Evolutionary conservation across 2,329 filamentous ascomycete species (phyloP).

Genomic region (Piedraia hortae): DNA sequence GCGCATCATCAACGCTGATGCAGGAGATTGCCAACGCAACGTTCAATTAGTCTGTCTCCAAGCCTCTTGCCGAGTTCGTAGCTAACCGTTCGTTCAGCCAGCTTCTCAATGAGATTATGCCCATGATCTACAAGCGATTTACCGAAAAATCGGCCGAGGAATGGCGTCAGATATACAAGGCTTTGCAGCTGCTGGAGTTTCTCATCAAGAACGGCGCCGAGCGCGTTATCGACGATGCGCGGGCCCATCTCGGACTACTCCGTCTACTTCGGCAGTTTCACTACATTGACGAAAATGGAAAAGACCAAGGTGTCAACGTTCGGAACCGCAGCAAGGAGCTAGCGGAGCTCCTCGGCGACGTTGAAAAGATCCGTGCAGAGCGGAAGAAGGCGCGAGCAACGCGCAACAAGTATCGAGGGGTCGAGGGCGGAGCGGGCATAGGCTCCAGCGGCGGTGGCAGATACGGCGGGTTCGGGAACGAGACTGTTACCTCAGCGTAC

Average conservation of each 20-base stretch:
- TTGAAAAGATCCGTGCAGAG: conserved; percentile 50
- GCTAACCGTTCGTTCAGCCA: conserved; percentile 31
- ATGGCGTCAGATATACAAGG: conserved; percentile 98
- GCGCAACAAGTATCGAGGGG: conserved; percentile 83
- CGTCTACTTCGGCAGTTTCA: conserved; percentile 99
- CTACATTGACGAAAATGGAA: conserved; percentile 84
- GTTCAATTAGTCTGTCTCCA: conserved; percentile 62
- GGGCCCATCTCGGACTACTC: conserved; percentile 76
- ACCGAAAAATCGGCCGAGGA: conserved; percentile 95
- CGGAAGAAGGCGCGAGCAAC: conserved; percentile 73
- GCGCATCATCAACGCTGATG: conserved; percentile 58
- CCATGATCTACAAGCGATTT: conserved; percentile 97
- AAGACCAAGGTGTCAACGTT: conserved; percentile 94
- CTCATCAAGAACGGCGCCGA: conserved; percentile 96
- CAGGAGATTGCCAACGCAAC: conserved; percentile 96
- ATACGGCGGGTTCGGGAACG: conserved; percentile 81
- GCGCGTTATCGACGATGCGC: conserved; percentile 85
- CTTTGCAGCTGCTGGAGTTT: conserved; percentile 80
- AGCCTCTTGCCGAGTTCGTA: conserved; percentile 1
- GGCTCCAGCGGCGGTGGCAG: conserved; percentile 27
- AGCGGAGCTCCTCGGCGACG: conserved; percentile 73
- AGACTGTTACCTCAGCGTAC: conserved; percentile 31
- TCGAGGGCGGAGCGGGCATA: conserved; percentile 49
- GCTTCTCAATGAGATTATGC: conserved; percentile 97
- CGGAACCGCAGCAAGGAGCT: conserved; percentile 90